These are phyloP conservation scores for Ascochyta clinopodiicola DNA, from an alignment of 2,329 filamentous ascomycete species.

Conservation along the genomic window DNA sequence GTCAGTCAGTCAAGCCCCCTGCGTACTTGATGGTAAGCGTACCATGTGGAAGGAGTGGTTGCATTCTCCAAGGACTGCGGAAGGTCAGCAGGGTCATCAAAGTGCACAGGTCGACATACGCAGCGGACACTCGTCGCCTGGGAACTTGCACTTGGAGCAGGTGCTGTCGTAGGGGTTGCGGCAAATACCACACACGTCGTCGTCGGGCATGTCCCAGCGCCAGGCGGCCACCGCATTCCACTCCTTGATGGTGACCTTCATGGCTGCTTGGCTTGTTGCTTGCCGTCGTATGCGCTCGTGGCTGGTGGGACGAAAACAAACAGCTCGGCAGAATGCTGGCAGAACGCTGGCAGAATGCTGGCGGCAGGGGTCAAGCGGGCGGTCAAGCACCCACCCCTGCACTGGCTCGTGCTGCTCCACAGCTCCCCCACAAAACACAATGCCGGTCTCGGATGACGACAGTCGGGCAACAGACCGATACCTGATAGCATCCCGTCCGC, in stretches of 20 bases:
- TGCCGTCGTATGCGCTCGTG: constrained; percentile 10
- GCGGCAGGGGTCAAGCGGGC: not conserved
- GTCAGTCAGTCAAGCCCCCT: constrained; percentile 8
- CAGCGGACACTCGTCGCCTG: constrained; percentile 92
- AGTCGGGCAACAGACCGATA: constrained; percentile 10
- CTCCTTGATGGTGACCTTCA: constrained; percentile 94
- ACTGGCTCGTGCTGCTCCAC: constrained; percentile 7
- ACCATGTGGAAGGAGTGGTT: constrained; percentile 99
- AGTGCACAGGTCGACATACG: constrained; percentile 62
- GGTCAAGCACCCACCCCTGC: constrained; percentile 19
- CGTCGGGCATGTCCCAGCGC: constrained; percentile 97
- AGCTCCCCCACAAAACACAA: constrained; percentile 18
- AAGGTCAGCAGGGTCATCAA: constrained; percentile 15
- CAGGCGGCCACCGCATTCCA: constrained; percentile 96
- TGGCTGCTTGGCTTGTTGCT: constrained; percentile 49
- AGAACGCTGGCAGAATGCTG: not conserved
- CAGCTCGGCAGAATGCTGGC: constrained; percentile 23
- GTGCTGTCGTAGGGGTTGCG: constrained; percentile 98
- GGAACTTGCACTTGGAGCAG: constrained; percentile 97
- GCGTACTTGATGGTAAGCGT: constrained; percentile 11
- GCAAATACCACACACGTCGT: constrained; percentile 98
- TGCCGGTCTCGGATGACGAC: constrained; percentile 15
- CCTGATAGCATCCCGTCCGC: not conserved
- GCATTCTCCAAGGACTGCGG: constrained; percentile 88
- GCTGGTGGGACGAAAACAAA: constrained; percentile 29